Percentiles rank a stretch among this genome's conserved stretches.
phyloP scores from a whole-genome alignment of 1,284 basidiomycete species.

The Rhodotorula sp. region DNA sequence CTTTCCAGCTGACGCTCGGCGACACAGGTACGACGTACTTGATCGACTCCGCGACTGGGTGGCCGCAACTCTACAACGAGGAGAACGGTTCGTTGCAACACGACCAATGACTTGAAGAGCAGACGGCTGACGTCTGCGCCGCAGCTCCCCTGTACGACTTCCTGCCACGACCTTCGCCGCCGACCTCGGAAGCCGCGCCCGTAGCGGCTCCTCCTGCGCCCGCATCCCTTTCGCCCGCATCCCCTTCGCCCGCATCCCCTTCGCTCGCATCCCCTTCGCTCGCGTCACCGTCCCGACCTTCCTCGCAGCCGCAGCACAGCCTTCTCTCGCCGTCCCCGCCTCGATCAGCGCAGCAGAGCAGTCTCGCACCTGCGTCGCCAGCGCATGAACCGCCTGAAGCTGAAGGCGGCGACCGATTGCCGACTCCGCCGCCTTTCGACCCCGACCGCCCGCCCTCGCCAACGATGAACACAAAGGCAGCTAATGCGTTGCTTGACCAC shows the following conservation, averaged over 20 bases:
- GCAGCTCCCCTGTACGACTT: conserved; percentile 31
- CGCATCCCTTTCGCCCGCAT: conserved; percentile 3
- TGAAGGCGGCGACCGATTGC: too few relatives aligned
- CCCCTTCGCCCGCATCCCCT: too few relatives aligned
- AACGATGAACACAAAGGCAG: conserved; percentile 84
- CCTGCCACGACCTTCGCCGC: conserved; percentile 9
- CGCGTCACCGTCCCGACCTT: background rate
- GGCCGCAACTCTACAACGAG: conserved; percentile 18
- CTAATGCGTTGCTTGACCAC: conserved; percentile 88
- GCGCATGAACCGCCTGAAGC: background rate
- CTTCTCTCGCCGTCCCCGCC: conserved; percentile 7
- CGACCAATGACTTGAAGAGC: background rate
- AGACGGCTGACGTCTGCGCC: background rate
- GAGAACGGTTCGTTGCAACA: conserved; percentile 12
- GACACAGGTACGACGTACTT: conserved; percentile 6
- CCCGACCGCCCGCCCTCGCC: conserved; percentile 61
- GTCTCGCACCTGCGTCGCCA: background rate
- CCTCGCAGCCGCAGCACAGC: background rate
- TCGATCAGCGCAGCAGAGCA: background rate
- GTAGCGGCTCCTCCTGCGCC: background rate
- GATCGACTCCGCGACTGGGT: conserved; percentile 23
- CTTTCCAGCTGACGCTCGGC: background rate
- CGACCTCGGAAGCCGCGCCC: background rate
- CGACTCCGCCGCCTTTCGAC: conserved; percentile 6
- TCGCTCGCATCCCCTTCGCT: background rate